phyloP scores from a whole-genome alignment of 768 basidiomycete genomes.

The Boletales sp. region DNA sequence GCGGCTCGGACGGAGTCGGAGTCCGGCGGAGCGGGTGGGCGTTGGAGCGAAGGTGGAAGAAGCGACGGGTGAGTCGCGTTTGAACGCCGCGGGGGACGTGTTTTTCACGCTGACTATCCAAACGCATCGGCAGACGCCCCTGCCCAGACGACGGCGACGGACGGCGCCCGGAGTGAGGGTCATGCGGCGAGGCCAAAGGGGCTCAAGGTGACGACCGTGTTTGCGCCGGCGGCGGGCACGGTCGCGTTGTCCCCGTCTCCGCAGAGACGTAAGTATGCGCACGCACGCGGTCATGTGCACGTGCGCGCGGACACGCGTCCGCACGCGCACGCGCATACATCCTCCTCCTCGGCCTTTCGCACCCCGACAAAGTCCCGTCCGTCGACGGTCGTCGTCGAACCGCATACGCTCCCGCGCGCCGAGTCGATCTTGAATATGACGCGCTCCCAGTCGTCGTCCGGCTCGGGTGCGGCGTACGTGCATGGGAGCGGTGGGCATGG shows the following conservation, averaged over 20 bases:
- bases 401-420: constrained; percentile 24
- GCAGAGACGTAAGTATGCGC: constrained; percentile 1
- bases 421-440: constrained; percentile 2
- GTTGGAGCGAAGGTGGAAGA: constrained; percentile 9
- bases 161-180: too few species aligned
- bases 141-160: too few species aligned
- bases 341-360: constrained; percentile 7
- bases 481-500: constrained; percentile 49
- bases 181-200: not conserved
- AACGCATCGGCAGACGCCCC: not conserved
- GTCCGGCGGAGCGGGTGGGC: constrained; percentile 18
- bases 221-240: not conserved
- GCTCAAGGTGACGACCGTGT: not conserved
- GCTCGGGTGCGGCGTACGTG: constrained; percentile 4
- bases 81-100: too few species aligned
- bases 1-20: constrained; percentile 28
- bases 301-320: constrained; percentile 1
- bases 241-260: too few species aligned
- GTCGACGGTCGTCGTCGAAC: constrained; percentile 4
- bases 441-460: constrained; percentile 22
- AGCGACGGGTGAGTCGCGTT: not conserved
- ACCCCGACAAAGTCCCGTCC: constrained; percentile 22
- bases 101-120: too few species aligned
- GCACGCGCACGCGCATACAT: not conserved
- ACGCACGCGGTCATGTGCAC: not conserved